Percentiles rank a stretch among this genome's conserved stretches.
Evolutionary conservation across 495 filamentous ascomycete species (phyloP).

Genomic region (Talaromyces adpressus): DNA sequence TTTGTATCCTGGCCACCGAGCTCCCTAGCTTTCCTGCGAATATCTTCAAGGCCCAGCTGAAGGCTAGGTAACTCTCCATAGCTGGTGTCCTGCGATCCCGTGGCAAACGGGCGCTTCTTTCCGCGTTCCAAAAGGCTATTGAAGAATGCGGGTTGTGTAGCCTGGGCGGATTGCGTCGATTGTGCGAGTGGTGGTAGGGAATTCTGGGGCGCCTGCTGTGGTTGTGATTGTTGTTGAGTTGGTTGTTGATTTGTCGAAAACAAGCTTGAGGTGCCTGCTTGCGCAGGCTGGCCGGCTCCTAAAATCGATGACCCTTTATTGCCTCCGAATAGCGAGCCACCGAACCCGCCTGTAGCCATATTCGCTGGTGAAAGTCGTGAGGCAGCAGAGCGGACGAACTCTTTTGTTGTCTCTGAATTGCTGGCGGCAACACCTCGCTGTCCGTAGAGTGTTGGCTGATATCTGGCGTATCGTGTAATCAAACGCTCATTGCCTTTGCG

Average conservation of each 20-base stretch:
- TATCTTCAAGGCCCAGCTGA: conserved; percentile 80
- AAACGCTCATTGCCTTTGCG: neutral
- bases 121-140: conserved; percentile 79
- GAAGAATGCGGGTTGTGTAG: conserved; percentile 65
- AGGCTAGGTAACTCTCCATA: conserved; percentile 49
- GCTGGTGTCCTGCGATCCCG: conserved; percentile 26
- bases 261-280: conserved; percentile 17
- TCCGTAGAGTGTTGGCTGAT: neutral
- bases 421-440: neutral
- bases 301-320: neutral
- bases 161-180: conserved; percentile 19
- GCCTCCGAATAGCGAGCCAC: neutral
- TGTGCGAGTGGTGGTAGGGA: conserved; percentile 17
- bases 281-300: neutral
- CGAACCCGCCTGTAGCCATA: neutral
- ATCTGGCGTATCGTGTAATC: neutral
- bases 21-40: conserved; percentile 74
- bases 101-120: conserved; percentile 39
- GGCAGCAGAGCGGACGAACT: neutral
- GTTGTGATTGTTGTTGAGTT: conserved; percentile 7
- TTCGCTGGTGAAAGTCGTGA: neutral
- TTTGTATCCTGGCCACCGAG: conserved; percentile 51
- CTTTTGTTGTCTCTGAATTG: neutral
- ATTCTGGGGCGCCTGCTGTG: conserved; percentile 23
- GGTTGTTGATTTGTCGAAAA: conserved; percentile 23